Base-by-base conservation (phyloP, 2,329 filamentous ascomycete genomes). In the Cercospora berteroae region DNA sequence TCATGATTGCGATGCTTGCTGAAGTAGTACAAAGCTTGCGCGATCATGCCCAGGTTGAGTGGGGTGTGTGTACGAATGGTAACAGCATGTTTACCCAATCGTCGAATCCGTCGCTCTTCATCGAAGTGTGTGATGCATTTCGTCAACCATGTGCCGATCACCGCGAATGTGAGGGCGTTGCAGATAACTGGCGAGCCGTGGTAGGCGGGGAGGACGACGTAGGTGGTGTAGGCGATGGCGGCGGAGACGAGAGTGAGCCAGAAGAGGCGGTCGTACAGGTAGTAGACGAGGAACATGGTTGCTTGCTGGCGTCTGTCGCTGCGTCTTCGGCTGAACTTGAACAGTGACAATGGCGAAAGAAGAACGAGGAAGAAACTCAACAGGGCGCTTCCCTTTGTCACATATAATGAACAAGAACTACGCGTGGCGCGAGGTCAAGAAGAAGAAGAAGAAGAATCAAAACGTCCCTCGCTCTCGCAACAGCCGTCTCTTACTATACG, bases 21-120 rank as follows among this genome's bases (percentile, higher is more conserved):
- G 56, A 75, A 72, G 56, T 85, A 80, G 31, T 78, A 78, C 55
- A 92, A 74, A n/a, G 85, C 84, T n/a, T 79, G 76, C 73, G 81
- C 82, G 33, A 93, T 80, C 67, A 92, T 82, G 71, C 91, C 90
- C 50, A 94, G 70, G 57, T 89, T 90, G 48, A 75, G 77, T 1
- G 82, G 82, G 6, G 79, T 71, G 65, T 78, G 81, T 3, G 77
- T 78, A 3, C 70, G 75, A 42, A 79, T 73, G 8, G 74, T 66
- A 1, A 81, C 79, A 2, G 82, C 89, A 67, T 79, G 80, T 18
- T 75, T 75, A 48, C 83, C 83, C 4, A 84, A 77, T 13, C 72
- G 72, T 31, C 74, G 71, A 65, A 85, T 81, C 62, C 74, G 79
- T 27, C 73, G 71, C 69, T 81, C 78, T 58, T 72, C 65, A 36